Conservation (phyloP, 1,284 basidiomycete species). For the Heterobasidion occidentale region DNA sequence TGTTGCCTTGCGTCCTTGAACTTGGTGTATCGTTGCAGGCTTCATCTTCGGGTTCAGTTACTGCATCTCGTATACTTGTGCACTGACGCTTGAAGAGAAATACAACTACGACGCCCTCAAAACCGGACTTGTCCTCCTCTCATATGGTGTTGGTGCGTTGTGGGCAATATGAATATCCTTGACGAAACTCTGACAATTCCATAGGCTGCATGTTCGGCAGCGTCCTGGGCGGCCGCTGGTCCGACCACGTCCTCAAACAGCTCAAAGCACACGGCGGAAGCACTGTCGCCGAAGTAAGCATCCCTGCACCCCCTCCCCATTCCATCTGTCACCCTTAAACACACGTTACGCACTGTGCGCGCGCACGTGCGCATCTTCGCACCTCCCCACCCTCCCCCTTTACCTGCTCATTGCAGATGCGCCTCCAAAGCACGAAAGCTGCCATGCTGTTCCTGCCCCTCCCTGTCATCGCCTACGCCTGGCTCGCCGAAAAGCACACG, state of each 20-base stretch:
- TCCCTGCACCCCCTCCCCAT: neutral
- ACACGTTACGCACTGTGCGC: neutral
- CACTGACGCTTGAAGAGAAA: slow-evolving; percentile 54
- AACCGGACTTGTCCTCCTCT: slow-evolving; percentile 70
- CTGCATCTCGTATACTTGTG: slow-evolving; percentile 63
- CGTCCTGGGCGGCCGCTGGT: slow-evolving; percentile 71
- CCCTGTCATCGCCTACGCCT: slow-evolving; percentile 65
- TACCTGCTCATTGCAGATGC: slow-evolving; percentile 42
- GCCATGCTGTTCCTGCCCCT: slow-evolving; percentile 50
- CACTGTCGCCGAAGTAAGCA: slow-evolving; percentile 56
- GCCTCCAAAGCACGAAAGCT: slow-evolving; percentile 54
- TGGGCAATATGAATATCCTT: neutral
- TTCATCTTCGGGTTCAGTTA: slow-evolving; percentile 70
- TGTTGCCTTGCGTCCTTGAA: neutral
- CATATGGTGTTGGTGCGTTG: slow-evolving; percentile 62
- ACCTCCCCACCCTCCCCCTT: too few species aligned
- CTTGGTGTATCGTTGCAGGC: slow-evolving; percentile 30
- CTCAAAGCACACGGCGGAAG: slow-evolving; percentile 52
- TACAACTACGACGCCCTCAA: slow-evolving; percentile 68
- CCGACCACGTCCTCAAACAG: slow-evolving; percentile 53
- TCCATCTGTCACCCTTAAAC: neutral
- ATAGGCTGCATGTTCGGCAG: slow-evolving; percentile 63
- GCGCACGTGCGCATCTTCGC: too few species aligned
- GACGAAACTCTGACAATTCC: slow-evolving; percentile 1
- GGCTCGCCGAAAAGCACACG: slow-evolving; percentile 61